Evolutionary conservation across 352 stramenopile genomes (phyloP).

Genomic region (Phytophthora sansomeana): DNA sequence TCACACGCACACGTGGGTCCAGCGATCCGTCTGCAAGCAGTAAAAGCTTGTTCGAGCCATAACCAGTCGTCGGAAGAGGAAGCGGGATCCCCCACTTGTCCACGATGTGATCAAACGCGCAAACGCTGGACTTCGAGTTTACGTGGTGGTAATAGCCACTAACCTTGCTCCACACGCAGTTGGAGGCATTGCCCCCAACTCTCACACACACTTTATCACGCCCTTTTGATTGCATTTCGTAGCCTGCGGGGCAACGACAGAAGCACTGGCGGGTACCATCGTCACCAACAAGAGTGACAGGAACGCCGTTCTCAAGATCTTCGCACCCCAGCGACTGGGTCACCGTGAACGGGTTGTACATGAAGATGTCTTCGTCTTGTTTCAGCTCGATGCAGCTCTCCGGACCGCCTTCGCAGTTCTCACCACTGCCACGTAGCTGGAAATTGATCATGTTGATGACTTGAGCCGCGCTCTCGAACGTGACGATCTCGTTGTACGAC

Average conservation of each 20-base stretch:
- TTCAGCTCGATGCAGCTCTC: slow-evolving; percentile 47
- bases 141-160: slow-evolving; percentile 40
- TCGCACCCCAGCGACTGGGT: slow-evolving; percentile 47
- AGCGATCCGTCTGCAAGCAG: slow-evolving; percentile 33
- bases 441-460: slow-evolving; percentile 51
- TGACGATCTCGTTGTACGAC: slow-evolving; percentile 45
- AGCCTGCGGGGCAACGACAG: slow-evolving; percentile 60
- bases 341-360: slow-evolving; percentile 71
- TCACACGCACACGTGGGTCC: slow-evolving; percentile 24
- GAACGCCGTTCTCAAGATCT: slow-evolving; percentile 47
- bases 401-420: slow-evolving; percentile 29
- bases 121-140: slow-evolving; percentile 21
- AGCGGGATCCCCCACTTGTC: slow-evolving; percentile 50
- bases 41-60: slow-evolving; percentile 39
- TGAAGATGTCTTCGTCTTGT: slow-evolving; percentile 54
- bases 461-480: slow-evolving; percentile 37
- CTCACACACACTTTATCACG: slow-evolving; percentile 36
- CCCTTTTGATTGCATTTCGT: slow-evolving; percentile 34
- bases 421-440: slow-evolving; percentile 23
- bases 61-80: slow-evolving; percentile 61
- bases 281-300: slow-evolving; percentile 50
- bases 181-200: slow-evolving; percentile 22
- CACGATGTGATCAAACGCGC: slow-evolving; percentile 45
- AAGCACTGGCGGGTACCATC: slow-evolving; percentile 55
- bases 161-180: slow-evolving; percentile 57